Conservation (phyloP, 345 rosid genomes). For the Garcia nutans region DNA sequence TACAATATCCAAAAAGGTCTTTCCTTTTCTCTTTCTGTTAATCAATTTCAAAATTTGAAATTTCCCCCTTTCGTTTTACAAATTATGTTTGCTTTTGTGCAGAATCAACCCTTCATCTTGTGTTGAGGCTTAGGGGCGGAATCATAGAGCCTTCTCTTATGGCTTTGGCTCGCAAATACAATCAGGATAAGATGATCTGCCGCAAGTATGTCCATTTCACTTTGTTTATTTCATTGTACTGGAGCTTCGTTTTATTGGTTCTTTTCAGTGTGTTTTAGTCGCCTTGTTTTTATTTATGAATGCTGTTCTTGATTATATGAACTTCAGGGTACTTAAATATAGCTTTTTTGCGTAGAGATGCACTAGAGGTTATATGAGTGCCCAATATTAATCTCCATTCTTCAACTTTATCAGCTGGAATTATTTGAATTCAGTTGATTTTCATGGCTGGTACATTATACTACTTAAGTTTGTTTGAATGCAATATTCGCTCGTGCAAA, state of each 20-base stretch:
- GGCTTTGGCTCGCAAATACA: constrained; percentile 27
- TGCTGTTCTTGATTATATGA: neutral
- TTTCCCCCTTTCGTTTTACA: neutral
- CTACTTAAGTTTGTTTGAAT: neutral
- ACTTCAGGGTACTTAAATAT: neutral
- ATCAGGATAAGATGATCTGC: constrained; percentile 24
- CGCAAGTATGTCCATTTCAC: constrained; percentile 11
- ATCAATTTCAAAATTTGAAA: too few species aligned
- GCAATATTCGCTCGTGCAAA: neutral
- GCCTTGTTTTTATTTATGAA: neutral
- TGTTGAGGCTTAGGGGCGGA: constrained; percentile 26
- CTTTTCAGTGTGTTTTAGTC: neutral
- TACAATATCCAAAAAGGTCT: constrained; percentile 20
- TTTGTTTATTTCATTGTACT: too few species aligned
- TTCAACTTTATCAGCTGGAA: constrained; percentile 36
- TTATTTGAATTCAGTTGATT: constrained; percentile 22
- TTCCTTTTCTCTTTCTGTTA: neutral
- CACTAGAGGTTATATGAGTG: constrained; percentile 11
- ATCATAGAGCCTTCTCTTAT: constrained; percentile 24
- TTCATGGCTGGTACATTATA: constrained; percentile 14
- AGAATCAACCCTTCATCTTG: constrained; percentile 29
- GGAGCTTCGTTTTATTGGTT: neutral
- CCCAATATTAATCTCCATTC: constrained; percentile 22
- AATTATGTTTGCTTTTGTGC: neutral
- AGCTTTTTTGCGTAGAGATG: constrained; percentile 18